These are phyloP conservation scores for Metschnikowia peoriensis DNA, from an alignment of 805 yeast genomes.

Conservation along the genomic window DNA sequence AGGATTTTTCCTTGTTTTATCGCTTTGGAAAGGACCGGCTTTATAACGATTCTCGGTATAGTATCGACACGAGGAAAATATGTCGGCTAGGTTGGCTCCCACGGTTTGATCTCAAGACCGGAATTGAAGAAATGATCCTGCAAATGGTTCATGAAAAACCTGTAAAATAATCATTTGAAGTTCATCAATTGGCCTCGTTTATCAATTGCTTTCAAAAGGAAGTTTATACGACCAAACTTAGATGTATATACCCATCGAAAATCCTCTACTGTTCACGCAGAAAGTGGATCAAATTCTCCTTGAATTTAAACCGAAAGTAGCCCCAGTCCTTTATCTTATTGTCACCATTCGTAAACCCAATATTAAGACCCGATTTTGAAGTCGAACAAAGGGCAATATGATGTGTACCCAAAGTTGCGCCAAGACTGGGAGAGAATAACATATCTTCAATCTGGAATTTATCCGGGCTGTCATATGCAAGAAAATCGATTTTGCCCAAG, in stretches of 20 bases:
- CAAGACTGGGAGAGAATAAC: slow-evolving; percentile 3
- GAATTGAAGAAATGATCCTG: slow-evolving; percentile 11
- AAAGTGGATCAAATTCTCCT: neutral
- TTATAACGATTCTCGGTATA: slow-evolving; percentile 33
- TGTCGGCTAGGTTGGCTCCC: slow-evolving; percentile 33
- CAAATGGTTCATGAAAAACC: neutral
- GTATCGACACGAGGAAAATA: slow-evolving; percentile 24
- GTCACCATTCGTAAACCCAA: slow-evolving; percentile 5
- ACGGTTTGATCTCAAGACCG: slow-evolving; percentile 19
- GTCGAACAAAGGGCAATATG: slow-evolving; percentile 6
- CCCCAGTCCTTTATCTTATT: slow-evolving; percentile 3
- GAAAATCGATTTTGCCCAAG: slow-evolving; percentile 5
- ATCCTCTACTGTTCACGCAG: slow-evolving; percentile 5
- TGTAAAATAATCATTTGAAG: too few relatives aligned
- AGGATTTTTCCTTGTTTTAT: slow-evolving; percentile 16
- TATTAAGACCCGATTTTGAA: slow-evolving; percentile 5
- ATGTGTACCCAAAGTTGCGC: slow-evolving; percentile 6
- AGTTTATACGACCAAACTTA: too few relatives aligned
- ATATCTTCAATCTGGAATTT: slow-evolving; percentile 3
- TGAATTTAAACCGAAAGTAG: neutral
- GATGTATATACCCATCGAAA: neutral
- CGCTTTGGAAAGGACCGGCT: slow-evolving; percentile 29
- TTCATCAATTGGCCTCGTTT: too few relatives aligned
- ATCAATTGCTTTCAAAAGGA: too few relatives aligned
- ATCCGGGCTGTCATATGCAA: neutral